phyloP scores from a whole-genome alignment of 495 filamentous ascomycete genomes.

The Podospora didyma region DNA sequence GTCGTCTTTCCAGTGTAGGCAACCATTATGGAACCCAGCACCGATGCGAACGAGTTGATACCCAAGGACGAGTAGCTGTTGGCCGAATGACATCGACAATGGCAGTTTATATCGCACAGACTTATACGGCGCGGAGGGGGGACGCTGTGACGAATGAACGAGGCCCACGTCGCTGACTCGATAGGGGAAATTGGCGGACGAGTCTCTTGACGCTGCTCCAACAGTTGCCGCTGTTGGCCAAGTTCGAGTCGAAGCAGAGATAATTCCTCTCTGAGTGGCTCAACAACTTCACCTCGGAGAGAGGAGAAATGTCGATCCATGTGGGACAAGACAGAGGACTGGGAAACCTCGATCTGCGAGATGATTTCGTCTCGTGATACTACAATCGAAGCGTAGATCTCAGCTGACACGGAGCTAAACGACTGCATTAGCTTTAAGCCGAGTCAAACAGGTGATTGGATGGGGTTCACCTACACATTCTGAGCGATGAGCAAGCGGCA shows the following conservation, averaged over 20 bases:
- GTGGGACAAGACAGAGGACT: conserved; percentile 2
- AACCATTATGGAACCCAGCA: conserved; percentile 1
- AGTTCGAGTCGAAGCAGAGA: not conserved
- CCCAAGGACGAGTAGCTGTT: not conserved
- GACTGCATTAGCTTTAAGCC: no score
- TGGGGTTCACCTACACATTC: conserved; percentile 4
- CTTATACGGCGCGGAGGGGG: not conserved
- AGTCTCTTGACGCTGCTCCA: no score
- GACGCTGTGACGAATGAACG: no score
- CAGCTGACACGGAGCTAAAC: no score
- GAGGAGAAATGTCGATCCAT: conserved; percentile 1
- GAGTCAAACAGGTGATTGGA: no score
- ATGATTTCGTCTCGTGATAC: no score
- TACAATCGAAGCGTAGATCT: no score
- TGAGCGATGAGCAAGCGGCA: not conserved
- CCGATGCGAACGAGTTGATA: not conserved
- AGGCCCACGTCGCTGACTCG: not conserved
- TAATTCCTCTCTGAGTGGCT: not conserved
- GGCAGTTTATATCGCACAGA: not conserved
- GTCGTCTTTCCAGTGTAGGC: not conserved
- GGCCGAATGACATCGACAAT: not conserved
- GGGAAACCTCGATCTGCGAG: not conserved
- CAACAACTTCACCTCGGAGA: not conserved
- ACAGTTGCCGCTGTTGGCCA: not conserved
- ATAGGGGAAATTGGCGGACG: no score